Percentiles rank a stretch among this genome's conserved stretches.
Evolutionary conservation across 176 grass and related monocot species (phyloP).

Genomic region (Oryza coarctata): DNA sequence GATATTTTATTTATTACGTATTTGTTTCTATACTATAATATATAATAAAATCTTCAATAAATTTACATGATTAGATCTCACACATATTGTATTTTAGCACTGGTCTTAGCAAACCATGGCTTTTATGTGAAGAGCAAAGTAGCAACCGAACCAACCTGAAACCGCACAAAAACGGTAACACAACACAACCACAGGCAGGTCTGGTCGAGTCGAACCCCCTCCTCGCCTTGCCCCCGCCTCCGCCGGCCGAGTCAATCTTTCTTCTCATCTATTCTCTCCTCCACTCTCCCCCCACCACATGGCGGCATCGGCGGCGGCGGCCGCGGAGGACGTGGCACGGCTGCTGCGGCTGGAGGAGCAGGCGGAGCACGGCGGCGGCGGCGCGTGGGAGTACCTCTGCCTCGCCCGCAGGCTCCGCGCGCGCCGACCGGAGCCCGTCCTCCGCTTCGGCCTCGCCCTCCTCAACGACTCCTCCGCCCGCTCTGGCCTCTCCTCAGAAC

Average conservation of each 20-base stretch:
- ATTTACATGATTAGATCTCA: no score
- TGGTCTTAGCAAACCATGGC: no score
- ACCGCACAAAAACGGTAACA: background rate
- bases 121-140: no score
- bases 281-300: slow-evolving; percentile 25
- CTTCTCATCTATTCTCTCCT: no score
- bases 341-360: slow-evolving; percentile 83
- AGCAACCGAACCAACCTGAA: background rate
- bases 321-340: slow-evolving; percentile 57
- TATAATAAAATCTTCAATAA: no score
- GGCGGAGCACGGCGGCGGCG: slow-evolving; percentile 84
- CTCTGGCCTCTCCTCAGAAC: slow-evolving; percentile 77
- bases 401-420: slow-evolving; percentile 80
- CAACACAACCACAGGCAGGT: background rate
- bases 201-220: background rate
- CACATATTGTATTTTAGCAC: no score
- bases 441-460: slow-evolving; percentile 70
- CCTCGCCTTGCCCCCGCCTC: no score
- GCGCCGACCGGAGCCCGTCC: slow-evolving; percentile 79
- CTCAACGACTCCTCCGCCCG: slow-evolving; percentile 80
- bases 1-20: no score
- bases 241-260: background rate
- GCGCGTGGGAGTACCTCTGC: slow-evolving; percentile 89
- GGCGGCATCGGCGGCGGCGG: slow-evolving; percentile 43
- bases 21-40: no score